These are phyloP conservation scores for Penicillium soppii DNA, from an alignment of 495 filamentous ascomycete genomes.

Conservation along the genomic window DNA sequence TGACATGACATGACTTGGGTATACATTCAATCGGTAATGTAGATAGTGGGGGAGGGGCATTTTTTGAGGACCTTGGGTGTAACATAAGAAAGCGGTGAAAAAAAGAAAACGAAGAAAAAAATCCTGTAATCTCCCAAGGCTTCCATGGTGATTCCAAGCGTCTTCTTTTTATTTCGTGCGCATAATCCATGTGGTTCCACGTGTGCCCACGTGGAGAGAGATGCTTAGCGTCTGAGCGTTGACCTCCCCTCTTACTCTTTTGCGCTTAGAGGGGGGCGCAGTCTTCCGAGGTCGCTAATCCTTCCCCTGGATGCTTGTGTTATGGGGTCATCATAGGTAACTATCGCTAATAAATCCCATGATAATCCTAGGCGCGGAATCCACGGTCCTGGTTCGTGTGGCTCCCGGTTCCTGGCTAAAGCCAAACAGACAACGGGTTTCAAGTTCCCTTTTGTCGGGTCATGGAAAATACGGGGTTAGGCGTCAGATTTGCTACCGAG, in stretches of 20 bases:
- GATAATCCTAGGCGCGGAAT: not conserved
- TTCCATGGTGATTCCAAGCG: conserved; percentile 34
- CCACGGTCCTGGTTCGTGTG: not conserved
- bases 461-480: not conserved
- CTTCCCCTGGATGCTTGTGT: not conserved
- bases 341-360: conserved; percentile 1
- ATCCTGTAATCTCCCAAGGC: not conserved
- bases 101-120: not conserved
- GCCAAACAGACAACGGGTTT: not conserved
- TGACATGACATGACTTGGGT: too few species aligned
- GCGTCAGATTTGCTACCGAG: not conserved
- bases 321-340: not conserved
- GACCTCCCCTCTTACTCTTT: conserved; percentile 19
- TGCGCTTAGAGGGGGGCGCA: conserved; percentile 11
- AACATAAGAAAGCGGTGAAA: not conserved
- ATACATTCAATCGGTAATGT: not conserved
- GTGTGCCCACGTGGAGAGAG: conserved; percentile 43
- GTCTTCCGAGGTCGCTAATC: conserved; percentile 3
- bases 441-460: not conserved
- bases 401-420: not conserved
- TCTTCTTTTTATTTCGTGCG: conserved; percentile 19
- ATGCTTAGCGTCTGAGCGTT: conserved; percentile 18
- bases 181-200: conserved; percentile 40
- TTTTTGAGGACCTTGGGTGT: conserved; percentile 1
- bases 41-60: conserved; percentile 4